Base-by-base conservation (phyloP, 805 yeast species). In the Saturnispora saitoi region DNA sequence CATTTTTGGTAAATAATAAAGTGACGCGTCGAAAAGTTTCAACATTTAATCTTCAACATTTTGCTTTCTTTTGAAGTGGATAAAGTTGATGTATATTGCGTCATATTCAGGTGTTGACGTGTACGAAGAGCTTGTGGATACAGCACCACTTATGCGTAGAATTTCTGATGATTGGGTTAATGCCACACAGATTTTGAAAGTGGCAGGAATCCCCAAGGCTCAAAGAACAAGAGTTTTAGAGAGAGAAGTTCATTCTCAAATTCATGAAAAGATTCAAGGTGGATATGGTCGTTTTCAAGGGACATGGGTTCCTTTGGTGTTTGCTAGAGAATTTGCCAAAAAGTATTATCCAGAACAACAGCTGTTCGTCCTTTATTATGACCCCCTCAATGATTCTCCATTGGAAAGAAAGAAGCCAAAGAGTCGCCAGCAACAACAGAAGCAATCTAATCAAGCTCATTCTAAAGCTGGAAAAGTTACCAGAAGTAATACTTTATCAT, bases 161-260 rank as follows among this genome's bases (percentile, higher is more conserved):
- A 81, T 86, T 52, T 73, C 76, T 44, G 99, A 93, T 63, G 86
- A 90, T 57, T 93, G 98, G 98, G 88, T 93, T 48, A 86, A 86
- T 60, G 88, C 89, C 20, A 86, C 95, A 0, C 95, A 86, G 61
- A 81, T 85, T 32, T 69, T 86, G 56, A 85, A 86, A 61, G 79
- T 85, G 51, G 89, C 90, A 32, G 78, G 82, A 51, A 82, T 81
- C 58, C 84, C 87, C 39, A 86, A 86, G 64, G 85, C 90, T 2
- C 83, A 81, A 58, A 68, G 95, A 63, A 85, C 93, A 2, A 78
- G 84, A 58, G 76, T 86, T 40, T 66, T 86, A 51, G 93, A 86
- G 59, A 78, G 75, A 55, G 93, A 86, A 54, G 86, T 85, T 20
- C 87, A 79, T 58, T 73, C 70, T 44, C 70, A 72, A 70, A 60